These are phyloP conservation scores for Aspergillus heteromorphus DNA, from an alignment of 495 filamentous ascomycete species.

Conservation along the genomic window DNA sequence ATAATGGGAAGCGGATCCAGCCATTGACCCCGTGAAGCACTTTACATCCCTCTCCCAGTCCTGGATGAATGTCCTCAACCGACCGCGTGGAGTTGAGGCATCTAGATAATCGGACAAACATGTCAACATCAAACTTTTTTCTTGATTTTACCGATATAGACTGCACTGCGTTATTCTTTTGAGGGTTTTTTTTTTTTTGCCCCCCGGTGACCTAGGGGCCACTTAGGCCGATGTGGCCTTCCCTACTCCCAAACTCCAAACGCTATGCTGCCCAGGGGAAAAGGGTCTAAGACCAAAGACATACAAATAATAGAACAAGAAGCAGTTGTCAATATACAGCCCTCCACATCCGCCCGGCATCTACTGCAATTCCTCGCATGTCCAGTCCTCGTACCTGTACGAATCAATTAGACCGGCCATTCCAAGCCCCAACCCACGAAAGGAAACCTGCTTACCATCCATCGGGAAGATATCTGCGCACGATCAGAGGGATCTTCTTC, in stretches of 20 bases:
- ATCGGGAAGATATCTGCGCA: conserved; percentile 91
- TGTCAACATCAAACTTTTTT: conserved; percentile 16
- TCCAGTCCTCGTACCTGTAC: conserved; percentile 96
- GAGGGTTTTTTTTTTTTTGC: conserved; percentile 11
- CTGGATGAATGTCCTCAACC: too few relatives aligned
- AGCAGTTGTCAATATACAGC: conserved; percentile 16
- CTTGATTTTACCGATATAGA: conserved; percentile 10
- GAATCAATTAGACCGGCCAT: conserved; percentile 4
- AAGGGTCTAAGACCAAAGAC: conserved; percentile 17
- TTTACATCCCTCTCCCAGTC: too few relatives aligned
- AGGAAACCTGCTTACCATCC: conserved; percentile 67
- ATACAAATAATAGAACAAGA: conserved; percentile 10
- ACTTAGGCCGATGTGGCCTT: conserved; percentile 11
- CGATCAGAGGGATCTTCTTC: conserved; percentile 96
- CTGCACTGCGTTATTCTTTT: conserved; percentile 14
- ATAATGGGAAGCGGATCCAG: background rate
- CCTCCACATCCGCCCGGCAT: conserved; percentile 6
- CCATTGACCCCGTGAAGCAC: too few relatives aligned
- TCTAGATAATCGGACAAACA: too few relatives aligned
- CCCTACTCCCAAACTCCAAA: conserved; percentile 33
- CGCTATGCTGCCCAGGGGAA: conserved; percentile 40
- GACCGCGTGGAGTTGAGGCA: too few relatives aligned
- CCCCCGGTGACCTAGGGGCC: conserved; percentile 12
- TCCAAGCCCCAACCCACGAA: background rate
- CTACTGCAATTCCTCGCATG: conserved; percentile 85